Evolutionary conservation across 2,329 filamentous ascomycete species (phyloP), one percentile per base, ranked within the genome.

Genomic region (Bipolaris gigantea): DNA sequence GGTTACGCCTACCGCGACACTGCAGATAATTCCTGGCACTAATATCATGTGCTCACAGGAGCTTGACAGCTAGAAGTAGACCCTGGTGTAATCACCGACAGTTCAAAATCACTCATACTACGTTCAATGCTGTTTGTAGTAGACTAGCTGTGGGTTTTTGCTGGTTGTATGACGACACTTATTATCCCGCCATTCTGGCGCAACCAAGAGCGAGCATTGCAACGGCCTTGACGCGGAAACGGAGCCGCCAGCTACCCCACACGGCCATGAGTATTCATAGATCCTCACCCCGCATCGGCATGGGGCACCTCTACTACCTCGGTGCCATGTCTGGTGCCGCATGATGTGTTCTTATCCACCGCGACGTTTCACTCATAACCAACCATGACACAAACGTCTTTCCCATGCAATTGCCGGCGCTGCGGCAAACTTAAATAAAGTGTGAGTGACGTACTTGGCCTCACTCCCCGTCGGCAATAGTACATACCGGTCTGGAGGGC

Each of bases 241-340:
- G 27, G 27, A 30, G 27, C 27, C 25, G 30, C 9, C 40, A 32
- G 27, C 21, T 46, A 45, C 41, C 48, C 35, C 48, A 54, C 52
- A 50, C 16, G 36, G 18, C 18, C 21, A 23, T 25, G 16, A 13
- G 13, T 30, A 30, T 11, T 10, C 27, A 30, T 30, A 11, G 10
- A 11, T 23, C 23, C 13, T n/a, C 23, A 48, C 50, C 50, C 50
- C 39, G 43, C 45, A 44, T 44, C 8, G 9, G n/a, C 16, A 25
- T 39, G 27, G 25, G 8, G 9, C 11, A 32, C n/a, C 25, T 40
- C 13, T 27, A 21, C 13, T 27, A 21, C 33, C 43, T 16, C 23
- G 10, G 21, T 33, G 32, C 9, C 11, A 36, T 18, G 11, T 16
- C n/a, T 38, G 18, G 19, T 11, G 10, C 25, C 30, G 38, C 27